Evolutionary conservation across 2,329 filamentous ascomycete species (phyloP), one percentile per base, ranked within the genome.

Genomic region (Fusarium fracticaudum): DNA sequence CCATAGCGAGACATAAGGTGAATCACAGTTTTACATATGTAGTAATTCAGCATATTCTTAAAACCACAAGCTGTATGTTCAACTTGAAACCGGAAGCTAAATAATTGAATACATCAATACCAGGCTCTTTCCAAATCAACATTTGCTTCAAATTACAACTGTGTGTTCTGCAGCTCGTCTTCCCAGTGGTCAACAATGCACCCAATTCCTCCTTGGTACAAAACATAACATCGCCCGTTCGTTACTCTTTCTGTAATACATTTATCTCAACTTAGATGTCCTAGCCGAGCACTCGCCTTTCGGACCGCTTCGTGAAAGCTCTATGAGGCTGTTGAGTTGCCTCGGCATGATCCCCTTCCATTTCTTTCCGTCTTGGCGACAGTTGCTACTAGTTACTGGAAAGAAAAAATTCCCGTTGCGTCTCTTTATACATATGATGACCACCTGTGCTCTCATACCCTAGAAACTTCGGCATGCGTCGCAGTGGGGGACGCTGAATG

Each of bases 1-100:
- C 8, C 7, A 5, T 14, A 7, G 8, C 9, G 14, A 54, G 22
- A 9, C 20, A 1, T 10, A 8, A 10, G 4, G 20, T 13, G 8
- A 31, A 41, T 4, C 5, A 7, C 8, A 14, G 8, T 41, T 29
- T 29, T n/a, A 18, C 3, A 18, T 5, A 8, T 22, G 5, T n/a
- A 37, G n/a, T 4, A 33, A 24, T 51, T 8, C 15, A 51, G 17
- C 6, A 37, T 35, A 20, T 37, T 53, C 17, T 9, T 35, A 11
- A 53, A 35, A 26, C 10, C 5, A 35, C 18, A 24, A 11, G 9
- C 8, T 20, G 11, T 8, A 17, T 7, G 2, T 33, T 18, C 6
- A 38, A 29, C 11, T 11, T 6, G 12, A n/a, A 17, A 2, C n/a
- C 6, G 9, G 18, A 37, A 40, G 13, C 35, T 10, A 2, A 29